These are phyloP conservation scores for Lithospermum erythrorhizon DNA, from an alignment of 257 asterid genomes.

Conservation along the genomic window DNA sequence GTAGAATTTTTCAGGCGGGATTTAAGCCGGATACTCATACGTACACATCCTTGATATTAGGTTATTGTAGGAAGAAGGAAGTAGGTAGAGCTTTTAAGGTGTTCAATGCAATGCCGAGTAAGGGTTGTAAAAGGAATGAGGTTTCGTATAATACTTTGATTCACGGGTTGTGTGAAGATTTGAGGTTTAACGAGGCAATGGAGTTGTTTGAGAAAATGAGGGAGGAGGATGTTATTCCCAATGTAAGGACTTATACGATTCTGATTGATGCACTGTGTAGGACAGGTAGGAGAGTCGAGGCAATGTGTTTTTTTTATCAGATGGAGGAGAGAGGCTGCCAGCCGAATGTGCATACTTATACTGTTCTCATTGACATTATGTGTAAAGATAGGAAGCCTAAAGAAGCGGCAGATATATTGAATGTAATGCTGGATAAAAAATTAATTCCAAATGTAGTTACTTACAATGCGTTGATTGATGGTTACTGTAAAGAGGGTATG, in stretches of 20 bases:
- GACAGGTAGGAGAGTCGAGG: conserved; percentile 40
- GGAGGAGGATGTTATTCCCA: conserved; percentile 44
- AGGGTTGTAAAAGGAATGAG: conserved; percentile 53
- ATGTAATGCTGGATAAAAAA: conserved; percentile 34
- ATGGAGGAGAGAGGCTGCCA: conserved; percentile 64
- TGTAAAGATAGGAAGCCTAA: conserved; percentile 49
- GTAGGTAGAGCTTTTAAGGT: conserved; percentile 33
- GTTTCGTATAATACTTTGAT: conserved; percentile 58
- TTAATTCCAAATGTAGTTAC: conserved; percentile 50
- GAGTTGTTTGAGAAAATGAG: conserved; percentile 40
- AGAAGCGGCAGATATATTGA: conserved; percentile 35
- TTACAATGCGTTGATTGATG: conserved; percentile 59
- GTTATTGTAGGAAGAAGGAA: conserved; percentile 61
- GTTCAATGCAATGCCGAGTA: conserved; percentile 39
- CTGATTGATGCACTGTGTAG: conserved; percentile 56
- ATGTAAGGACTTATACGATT: conserved; percentile 60
- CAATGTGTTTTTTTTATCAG: conserved; percentile 42
- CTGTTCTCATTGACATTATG: conserved; percentile 43
- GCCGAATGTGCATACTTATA: conserved; percentile 59
- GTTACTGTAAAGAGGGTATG: conserved; percentile 53
- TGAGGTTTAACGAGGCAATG: conserved; percentile 47
- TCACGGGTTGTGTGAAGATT: conserved; percentile 56
- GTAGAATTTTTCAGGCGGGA: conserved; percentile 52
- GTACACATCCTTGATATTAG: conserved; percentile 60
- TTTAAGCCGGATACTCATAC: conserved; percentile 64